A percentile compares a stretch with the other conserved stretches of the same genome.
Conservation (phyloP, 129 eudicot species). For the Helichrysum umbraculigerum region DNA sequence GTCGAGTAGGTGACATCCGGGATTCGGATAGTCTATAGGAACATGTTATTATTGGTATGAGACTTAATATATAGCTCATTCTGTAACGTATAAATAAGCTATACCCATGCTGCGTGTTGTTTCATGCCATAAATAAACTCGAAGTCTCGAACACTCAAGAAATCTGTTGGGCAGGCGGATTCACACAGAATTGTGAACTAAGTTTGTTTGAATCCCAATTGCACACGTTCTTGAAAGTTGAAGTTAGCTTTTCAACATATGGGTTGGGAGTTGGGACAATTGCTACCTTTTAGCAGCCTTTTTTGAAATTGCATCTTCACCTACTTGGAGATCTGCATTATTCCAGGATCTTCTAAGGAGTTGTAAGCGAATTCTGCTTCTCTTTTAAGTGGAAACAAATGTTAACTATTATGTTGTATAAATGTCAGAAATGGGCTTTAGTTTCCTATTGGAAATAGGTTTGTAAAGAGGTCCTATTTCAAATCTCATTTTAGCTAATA, state of each 20-base stretch:
- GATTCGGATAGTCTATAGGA: background rate
- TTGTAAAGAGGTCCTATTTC: slow-evolving; percentile 1
- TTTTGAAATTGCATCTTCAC: background rate
- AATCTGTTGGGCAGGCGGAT: no score
- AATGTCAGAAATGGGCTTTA: background rate
- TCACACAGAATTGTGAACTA: background rate
- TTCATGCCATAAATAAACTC: no score
- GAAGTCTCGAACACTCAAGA: no score
- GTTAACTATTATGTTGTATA: background rate
- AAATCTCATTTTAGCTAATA: background rate
- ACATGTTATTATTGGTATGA: background rate
- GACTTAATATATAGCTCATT: background rate
- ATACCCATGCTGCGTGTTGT: no score
- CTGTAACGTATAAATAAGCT: no score
- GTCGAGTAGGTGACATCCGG: slow-evolving; percentile 1
- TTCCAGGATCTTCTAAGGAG: background rate
- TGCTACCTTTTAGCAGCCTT: background rate
- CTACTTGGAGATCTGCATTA: background rate
- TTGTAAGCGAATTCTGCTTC: background rate
- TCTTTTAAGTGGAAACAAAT: background rate
- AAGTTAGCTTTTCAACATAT: background rate
- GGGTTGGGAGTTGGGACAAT: background rate
- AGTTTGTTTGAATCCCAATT: background rate
- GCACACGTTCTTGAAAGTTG: background rate
- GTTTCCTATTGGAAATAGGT: background rate